Percentiles rank a stretch among this genome's conserved stretches.
Evolutionary conservation across 2,329 filamentous ascomycete genomes (phyloP).

Genomic region (Beauveria scarabaeidicola): DNA sequence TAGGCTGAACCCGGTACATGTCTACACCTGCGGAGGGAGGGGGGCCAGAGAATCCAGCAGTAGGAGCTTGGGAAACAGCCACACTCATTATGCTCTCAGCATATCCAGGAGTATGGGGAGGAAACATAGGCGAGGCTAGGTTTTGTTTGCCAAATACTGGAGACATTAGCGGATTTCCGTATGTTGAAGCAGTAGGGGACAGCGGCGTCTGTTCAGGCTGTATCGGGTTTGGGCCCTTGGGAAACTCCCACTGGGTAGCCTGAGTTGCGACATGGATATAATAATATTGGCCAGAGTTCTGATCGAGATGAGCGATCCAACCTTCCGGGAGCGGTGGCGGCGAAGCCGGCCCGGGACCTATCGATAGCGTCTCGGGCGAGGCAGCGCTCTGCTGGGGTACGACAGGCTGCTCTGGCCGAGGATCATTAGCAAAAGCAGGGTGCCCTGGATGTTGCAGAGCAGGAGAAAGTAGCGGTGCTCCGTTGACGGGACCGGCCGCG

Average conservation of each 20-base stretch:
- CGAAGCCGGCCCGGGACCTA: conserved; percentile 54
- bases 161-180: conserved; percentile 64
- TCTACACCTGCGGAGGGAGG: conserved; percentile 83
- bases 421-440: conserved; percentile 86
- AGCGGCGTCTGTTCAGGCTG: conserved; percentile 74
- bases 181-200: conserved; percentile 71
- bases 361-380: conserved; percentile 12
- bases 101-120: conserved; percentile 75
- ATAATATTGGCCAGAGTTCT: conserved; percentile 95
- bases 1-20: conserved; percentile 86
- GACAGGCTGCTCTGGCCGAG: conserved; percentile 44
- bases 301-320: conserved; percentile 95
- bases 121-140: conserved; percentile 71
- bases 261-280: conserved; percentile 95
- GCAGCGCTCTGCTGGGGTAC: conserved; percentile 31
- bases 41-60: conserved; percentile 80
- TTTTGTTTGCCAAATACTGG: conserved; percentile 50
- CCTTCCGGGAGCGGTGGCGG: conserved; percentile 92
- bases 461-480: conserved; percentile 25
- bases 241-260: conserved; percentile 97
- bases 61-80: conserved; percentile 63
- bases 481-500: conserved; percentile 24
- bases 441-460: conserved; percentile 57
- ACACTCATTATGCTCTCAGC: conserved; percentile 81
- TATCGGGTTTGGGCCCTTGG: conserved; percentile 86